Percentiles rank a stretch among this genome's conserved stretches.
Evolutionary conservation across 345 rosid genomes (phyloP).

Genomic region (Firmiana major): DNA sequence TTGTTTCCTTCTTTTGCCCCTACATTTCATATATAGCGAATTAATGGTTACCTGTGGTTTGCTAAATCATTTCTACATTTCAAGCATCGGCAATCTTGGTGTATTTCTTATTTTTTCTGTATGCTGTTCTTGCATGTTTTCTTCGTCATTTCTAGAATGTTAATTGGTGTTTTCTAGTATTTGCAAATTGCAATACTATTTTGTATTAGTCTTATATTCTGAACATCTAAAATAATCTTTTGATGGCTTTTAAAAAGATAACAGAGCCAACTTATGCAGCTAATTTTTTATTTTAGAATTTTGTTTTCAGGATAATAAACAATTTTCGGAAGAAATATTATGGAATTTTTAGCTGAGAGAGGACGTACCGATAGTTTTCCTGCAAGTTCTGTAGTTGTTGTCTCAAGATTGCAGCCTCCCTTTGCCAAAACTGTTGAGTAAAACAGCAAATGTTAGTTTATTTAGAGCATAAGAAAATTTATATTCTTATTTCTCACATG

Average conservation of each 20-base stretch:
- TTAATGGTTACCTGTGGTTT: neutral
- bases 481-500: neutral
- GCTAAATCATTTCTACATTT: neutral
- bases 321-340: too few species aligned
- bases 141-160: neutral
- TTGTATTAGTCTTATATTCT: neutral
- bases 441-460: neutral
- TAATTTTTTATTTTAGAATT: neutral
- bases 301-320: neutral
- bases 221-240: neutral
- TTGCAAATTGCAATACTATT: neutral
- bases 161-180: neutral
- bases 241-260: neutral
- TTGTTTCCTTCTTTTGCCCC: neutral
- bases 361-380: slow-evolving; percentile 68
- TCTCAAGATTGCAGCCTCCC: slow-evolving; percentile 67
- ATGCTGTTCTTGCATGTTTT: neutral
- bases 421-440: slow-evolving; percentile 71
- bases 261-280: neutral
- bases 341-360: neutral
- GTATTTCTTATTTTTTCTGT: neutral
- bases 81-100: neutral
- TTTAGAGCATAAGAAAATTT: neutral
- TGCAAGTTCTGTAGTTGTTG: slow-evolving; percentile 69
- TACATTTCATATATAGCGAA: neutral